Conservation (phyloP, 2,329 filamentous ascomycete genomes). For the Epichloe coenophiala region DNA sequence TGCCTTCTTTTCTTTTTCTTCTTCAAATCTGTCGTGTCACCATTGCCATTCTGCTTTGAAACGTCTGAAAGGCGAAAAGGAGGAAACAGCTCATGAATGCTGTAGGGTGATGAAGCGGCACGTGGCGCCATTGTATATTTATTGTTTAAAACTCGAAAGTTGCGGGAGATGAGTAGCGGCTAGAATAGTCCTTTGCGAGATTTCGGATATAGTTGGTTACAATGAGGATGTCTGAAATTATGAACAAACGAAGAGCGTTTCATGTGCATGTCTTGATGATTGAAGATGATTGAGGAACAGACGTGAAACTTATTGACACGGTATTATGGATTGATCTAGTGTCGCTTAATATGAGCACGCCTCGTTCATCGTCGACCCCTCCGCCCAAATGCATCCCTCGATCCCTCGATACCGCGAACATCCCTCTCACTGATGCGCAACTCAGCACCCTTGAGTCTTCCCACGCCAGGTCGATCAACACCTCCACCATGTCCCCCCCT, state of each 20-base stretch:
- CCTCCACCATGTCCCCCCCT: slow-evolving; percentile 38
- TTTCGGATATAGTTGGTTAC: not conserved
- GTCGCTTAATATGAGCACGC: not conserved
- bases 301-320: too few species aligned
- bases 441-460: slow-evolving; percentile 66
- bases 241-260: slow-evolving; percentile 7
- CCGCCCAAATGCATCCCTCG: slow-evolving; percentile 27
- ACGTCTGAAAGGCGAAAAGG: slow-evolving; percentile 12
- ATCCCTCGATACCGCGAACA: slow-evolving; percentile 54
- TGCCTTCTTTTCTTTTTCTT: slow-evolving; percentile 1
- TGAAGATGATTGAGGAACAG: not conserved
- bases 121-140: slow-evolving; percentile 19
- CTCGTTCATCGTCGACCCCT: slow-evolving; percentile 14
- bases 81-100: slow-evolving; percentile 13
- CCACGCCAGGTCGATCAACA: slow-evolving; percentile 67
- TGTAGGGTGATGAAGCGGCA: slow-evolving; percentile 7
- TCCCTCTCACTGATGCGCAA: slow-evolving; percentile 68
- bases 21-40: slow-evolving; percentile 12
- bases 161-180: slow-evolving; percentile 2
- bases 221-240: slow-evolving; percentile 3
- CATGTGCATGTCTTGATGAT: too few species aligned
- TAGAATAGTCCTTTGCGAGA: not conserved
- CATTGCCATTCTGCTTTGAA: slow-evolving; percentile 5
- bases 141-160: slow-evolving; percentile 9
- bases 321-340: too few species aligned